A percentile compares a stretch with the other conserved stretches of the same genome.
Conservation (phyloP, 768 basidiomycete species). For the Pisolithus albus region DNA sequence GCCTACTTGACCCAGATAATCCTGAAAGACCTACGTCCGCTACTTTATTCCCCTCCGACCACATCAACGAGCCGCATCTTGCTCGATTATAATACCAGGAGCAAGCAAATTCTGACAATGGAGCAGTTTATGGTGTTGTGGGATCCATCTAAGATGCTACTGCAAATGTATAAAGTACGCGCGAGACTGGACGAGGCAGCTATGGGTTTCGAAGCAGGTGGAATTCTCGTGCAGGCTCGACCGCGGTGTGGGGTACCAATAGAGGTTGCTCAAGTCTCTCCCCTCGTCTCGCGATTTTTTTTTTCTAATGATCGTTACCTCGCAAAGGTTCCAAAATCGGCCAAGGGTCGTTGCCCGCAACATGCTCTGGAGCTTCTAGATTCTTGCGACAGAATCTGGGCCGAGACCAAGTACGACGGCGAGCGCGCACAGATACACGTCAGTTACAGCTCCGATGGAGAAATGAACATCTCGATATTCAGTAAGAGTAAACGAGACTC, state of each 20-base stretch:
- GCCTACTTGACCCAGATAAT: conserved; percentile 80
- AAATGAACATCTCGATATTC: conserved; percentile 62
- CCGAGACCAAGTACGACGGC: conserved; percentile 92
- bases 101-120: conserved; percentile 49
- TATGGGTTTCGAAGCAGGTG: conserved; percentile 33
- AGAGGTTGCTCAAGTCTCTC: conserved; percentile 36
- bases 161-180: conserved; percentile 45
- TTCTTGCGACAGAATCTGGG: conserved; percentile 46
- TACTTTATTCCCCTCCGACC: conserved; percentile 61
- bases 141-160: conserved; percentile 55
- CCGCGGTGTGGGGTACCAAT: conserved; percentile 57
- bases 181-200: conserved; percentile 56
- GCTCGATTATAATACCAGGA: conserved; percentile 47
- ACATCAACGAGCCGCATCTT: conserved; percentile 42
- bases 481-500: conserved; percentile 86
- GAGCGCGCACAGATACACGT: conserved; percentile 93
- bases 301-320: background rate
- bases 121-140: conserved; percentile 65
- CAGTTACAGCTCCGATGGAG: conserved; percentile 33
- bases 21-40: conserved; percentile 75
- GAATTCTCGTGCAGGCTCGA: conserved; percentile 14
- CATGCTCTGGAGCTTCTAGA: conserved; percentile 44
- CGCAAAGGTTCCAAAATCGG: conserved; percentile 71
- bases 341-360: conserved; percentile 58
- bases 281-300: background rate